Evolutionary conservation across 2,329 filamentous ascomycete genomes (phyloP).

Genomic region (Neoscytalidium dimidiatum): DNA sequence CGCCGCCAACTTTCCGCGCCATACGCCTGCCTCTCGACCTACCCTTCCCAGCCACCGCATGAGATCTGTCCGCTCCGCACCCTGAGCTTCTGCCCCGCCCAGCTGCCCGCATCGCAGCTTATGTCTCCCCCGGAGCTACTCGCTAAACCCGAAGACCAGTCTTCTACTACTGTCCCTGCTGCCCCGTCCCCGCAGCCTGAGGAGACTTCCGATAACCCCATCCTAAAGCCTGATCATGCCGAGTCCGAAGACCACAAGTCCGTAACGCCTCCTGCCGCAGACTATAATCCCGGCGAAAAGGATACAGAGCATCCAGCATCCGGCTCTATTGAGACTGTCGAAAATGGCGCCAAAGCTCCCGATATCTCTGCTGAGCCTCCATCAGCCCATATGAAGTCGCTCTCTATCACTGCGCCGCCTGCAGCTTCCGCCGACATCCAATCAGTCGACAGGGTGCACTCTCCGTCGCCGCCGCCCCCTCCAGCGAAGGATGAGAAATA

Average conservation of each 20-base stretch:
- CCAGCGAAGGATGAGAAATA: slow-evolving; percentile 17
- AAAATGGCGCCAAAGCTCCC: background rate
- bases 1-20: background rate
- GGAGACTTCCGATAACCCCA: background rate
- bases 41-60: background rate
- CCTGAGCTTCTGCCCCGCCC: slow-evolving; percentile 6
- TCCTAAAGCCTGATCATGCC: background rate
- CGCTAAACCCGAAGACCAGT: slow-evolving; percentile 15
- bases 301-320: slow-evolving; percentile 19
- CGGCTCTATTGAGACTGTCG: background rate
- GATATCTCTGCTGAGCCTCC: background rate
- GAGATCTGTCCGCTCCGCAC: background rate
- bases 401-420: background rate
- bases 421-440: background rate
- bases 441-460: slow-evolving; percentile 3
- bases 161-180: slow-evolving; percentile 1
- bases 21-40: background rate
- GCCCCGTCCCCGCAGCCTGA: slow-evolving; percentile 2
- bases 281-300: background rate
- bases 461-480: slow-evolving; percentile 6
- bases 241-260: background rate
- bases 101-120: slow-evolving; percentile 11
- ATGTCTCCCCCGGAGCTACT: slow-evolving; percentile 19
- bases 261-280: background rate
- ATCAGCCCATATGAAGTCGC: background rate